Evolutionary conservation across 1,139 yeast genomes (phyloP), one percentile per base, ranked within the genome.

Genomic region (Debaryomyces robertsiae): DNA sequence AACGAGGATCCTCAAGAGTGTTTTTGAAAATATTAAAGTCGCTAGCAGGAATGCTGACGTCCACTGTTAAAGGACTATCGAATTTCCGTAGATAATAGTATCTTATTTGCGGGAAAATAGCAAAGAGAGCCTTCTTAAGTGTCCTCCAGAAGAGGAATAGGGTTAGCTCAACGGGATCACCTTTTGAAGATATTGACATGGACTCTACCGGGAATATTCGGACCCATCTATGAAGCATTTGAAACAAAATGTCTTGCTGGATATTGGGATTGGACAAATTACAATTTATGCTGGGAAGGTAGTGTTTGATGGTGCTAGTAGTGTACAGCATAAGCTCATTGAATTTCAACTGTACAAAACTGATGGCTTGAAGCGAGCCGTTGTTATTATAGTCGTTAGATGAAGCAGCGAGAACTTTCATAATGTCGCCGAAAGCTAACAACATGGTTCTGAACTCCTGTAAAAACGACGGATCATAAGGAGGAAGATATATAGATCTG

Each of bases 11-110:
- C 25, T 54, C 59, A 30, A 59, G 42, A 34, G 54, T 56, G 7
- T 48, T 46, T 30, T 45, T 44, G 44, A 53, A 63, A n/a, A 66
- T 57, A 23, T 59, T 61, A n/a, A 46, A 46, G 39, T 67, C 70
- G 29, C 58, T 48, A 18, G 53, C 49, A 28, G 49, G 47, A n/a
- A 49, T 56, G 43, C 60, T 64, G 3, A 69, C 67, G 42, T 70
- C 76, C 39, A 66, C 49, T 67, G 69, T 68, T 40, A 71, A 57
- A 1, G 77, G 75, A 43, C 67, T 58, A 46, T 69, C 76, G 46
- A 72, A 71, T 52, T 71, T 76, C 27, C 75, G 50, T 6, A 71
- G 48, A 40, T 67, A 70, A 48, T 66, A 69, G 45, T 62, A 71
- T 44, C 67, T 69, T 6, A 69, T 63, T 43, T 72, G 77, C 1